Evolutionary conservation across 352 stramenopile species (phyloP), one percentile per base, ranked within the genome.

Genomic region (Achlya hypogyna): DNA sequence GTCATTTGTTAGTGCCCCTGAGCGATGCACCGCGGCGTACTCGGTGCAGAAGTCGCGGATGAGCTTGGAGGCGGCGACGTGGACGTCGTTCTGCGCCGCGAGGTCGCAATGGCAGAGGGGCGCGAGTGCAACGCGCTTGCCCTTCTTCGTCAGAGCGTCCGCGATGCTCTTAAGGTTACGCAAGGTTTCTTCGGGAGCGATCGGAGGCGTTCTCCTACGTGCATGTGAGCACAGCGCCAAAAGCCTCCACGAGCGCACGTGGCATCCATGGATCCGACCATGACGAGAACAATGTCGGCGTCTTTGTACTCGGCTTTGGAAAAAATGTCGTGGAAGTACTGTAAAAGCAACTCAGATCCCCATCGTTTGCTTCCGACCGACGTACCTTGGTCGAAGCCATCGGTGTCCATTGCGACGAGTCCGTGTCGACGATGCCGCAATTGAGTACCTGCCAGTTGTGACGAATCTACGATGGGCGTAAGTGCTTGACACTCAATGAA

Each of bases 401-500:
- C 45, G 89, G 65, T 52, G 81, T 69, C 85, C 85, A 93, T 43
- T 91, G 78, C 0, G 62, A 71, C 0, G 83, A 90, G 18, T 71
- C 72, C 35, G 80, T 87, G 52, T 79, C 78, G 20, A 83, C 76
- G 9, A 91, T 74, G 31, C 80, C 85, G 0, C 80, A 79, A 58
- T 93, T 93, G 70, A 91, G 75, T 69, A 93, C 81, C 49, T 84
- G 80, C 85, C 85, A 93, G 16, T 68, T 78, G 69, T 93, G 85
- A 43, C 83, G 85, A 65, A 91, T 79, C 85, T 93, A 58, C 45
- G 25, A n/a, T n/a, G n/a, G n/a, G n/a, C n/a, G n/a, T n/a, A n/a
- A n/a, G n/a, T n/a, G n/a, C n/a, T n/a, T n/a, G n/a, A n/a, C n/a
- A n/a, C n/a, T n/a, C n/a, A n/a, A 34, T 42, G 20, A 9, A 8